Base-by-base conservation (phyloP, 805 yeast species). In the Grigorovia humatica region DNA sequence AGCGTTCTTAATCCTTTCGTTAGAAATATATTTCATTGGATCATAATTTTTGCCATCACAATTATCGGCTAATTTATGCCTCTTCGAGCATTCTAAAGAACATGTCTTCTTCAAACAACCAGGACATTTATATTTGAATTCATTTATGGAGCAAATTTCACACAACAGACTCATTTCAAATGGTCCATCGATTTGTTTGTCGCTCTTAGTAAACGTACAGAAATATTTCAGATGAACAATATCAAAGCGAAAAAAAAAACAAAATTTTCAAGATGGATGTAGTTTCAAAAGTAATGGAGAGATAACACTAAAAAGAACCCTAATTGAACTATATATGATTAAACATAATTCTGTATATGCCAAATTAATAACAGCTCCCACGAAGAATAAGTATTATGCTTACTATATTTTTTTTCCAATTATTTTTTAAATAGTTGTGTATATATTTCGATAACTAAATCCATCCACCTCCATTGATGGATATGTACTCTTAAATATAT, bases 81-180 rank as follows among this genome's bases (percentile, higher is more conserved):
- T 63, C 54, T 78, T 80, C 29, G 85, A 86, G 69, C 96, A 90
- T 9, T 60, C 73, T 7, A 86, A 62, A 0, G 85, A 80, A 63
- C 97, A 90, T 0, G 91, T 84, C 52, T 69, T 74, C 4, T 71
- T 64, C 6, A 70, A 68, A 62, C 97, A 90, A 17, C 83, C 82
- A 0, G 96, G 96, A 65, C 97, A 90, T 13, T 75, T 80, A 64
- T 90, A 90, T 60, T 82, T 85, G 52, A 74, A 71, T 27, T 58
- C 64, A 4, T 69, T 60, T 18, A 58, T 59, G 11, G 65, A 62
- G 56, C 86, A 81, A 17, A 79, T 68, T 52, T 67, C 71, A 57
- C 85, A 81, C 23, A 55, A 38, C 11, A 27, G 30, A 43, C 6
- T 30, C 42, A 38, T 38, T 38, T 38, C 9, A 8, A 15, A 13